Conservation (phyloP, 305 asterid genomes). For the Solanum chacoense region DNA sequence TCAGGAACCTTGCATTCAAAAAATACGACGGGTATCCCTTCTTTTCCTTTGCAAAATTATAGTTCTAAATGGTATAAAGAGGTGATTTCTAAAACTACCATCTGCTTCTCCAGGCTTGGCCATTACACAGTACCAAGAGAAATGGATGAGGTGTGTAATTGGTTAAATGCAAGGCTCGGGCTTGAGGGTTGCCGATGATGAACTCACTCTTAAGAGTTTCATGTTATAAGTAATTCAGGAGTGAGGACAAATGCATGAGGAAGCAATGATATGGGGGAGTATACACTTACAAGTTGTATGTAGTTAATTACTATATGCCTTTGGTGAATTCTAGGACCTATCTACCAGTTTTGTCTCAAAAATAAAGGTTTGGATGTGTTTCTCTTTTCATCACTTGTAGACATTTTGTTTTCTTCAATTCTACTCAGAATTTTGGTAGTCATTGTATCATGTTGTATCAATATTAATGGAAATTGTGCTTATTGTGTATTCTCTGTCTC, state of each 20-base stretch:
- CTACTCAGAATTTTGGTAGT: conserved; percentile 26
- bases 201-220: neutral
- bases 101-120: conserved; percentile 56
- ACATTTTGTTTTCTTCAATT: conserved; percentile 17
- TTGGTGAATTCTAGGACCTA: conserved; percentile 20
- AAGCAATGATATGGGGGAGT: conserved; percentile 21
- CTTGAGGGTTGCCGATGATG: conserved; percentile 25
- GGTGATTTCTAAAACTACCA: neutral
- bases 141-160: conserved; percentile 82
- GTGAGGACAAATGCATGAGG: conserved; percentile 2
- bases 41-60: neutral
- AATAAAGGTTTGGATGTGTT: conserved; percentile 17
- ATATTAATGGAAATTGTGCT: conserved; percentile 6
- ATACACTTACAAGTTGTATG: conserved; percentile 6
- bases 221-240: neutral
- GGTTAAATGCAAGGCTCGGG: conserved; percentile 46
- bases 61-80: neutral
- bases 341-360: conserved; percentile 35
- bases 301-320: conserved; percentile 17
- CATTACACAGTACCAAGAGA: conserved; percentile 96
- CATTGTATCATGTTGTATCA: conserved; percentile 15
- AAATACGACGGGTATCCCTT: conserved; percentile 68
- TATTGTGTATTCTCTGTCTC: neutral
- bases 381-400: conserved; percentile 11
- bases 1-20: conserved; percentile 54